Evolutionary conservation across 768 basidiomycete species (phyloP).

Genomic region (Lentinus tigrinus): DNA sequence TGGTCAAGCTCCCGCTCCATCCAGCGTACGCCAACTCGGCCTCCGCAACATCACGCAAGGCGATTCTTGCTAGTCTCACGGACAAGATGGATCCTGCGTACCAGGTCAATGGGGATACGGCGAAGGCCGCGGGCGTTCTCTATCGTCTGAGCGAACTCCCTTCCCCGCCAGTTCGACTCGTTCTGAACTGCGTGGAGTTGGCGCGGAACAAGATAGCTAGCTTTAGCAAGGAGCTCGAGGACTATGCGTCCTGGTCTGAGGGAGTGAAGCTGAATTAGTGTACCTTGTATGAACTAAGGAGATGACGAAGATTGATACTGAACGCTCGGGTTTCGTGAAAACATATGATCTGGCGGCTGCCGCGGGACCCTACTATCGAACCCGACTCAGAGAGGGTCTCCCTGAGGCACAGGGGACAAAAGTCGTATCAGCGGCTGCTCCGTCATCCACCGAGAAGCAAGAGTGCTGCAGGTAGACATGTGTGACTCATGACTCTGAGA

Average conservation of each 20-base stretch:
- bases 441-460: too few relatives aligned
- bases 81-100: background rate
- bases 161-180: conserved; percentile 15
- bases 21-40: conserved; percentile 15
- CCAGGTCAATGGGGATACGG: conserved; percentile 7
- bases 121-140: conserved; percentile 16
- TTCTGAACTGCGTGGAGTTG: conserved; percentile 4
- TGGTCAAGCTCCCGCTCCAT: background rate
- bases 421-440: too few relatives aligned
- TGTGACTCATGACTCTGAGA: too few relatives aligned
- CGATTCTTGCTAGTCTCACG: background rate
- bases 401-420: too few relatives aligned
- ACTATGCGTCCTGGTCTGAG: conserved; percentile 17
- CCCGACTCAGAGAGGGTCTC: too few relatives aligned
- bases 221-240: conserved; percentile 9
- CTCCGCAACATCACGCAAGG: background rate
- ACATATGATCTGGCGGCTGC: too few relatives aligned
- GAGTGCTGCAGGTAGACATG: too few relatives aligned
- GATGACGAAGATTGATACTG: too few relatives aligned
- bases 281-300: too few relatives aligned
- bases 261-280: background rate
- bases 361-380: too few relatives aligned
- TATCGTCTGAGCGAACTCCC: conserved; percentile 13
- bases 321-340: too few relatives aligned
- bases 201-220: background rate